These are phyloP conservation scores for Alternaria solani DNA, from an alignment of 2,329 filamentous ascomycete genomes.

Conservation along the genomic window DNA sequence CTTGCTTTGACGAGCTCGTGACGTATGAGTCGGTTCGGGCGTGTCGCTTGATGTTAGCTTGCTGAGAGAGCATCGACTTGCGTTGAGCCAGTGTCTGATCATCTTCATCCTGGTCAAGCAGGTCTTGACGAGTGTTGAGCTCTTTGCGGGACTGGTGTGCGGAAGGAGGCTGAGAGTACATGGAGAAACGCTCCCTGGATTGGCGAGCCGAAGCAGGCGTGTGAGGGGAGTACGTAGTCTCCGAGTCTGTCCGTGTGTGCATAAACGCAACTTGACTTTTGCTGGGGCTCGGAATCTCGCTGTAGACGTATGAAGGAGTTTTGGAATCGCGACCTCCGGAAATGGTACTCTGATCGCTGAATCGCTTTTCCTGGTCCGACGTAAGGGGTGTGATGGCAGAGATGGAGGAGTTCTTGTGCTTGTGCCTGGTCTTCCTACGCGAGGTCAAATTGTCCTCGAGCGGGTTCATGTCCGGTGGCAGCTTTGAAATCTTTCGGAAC, in stretches of 20 bases:
- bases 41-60: constrained; percentile 45
- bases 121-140: constrained; percentile 45
- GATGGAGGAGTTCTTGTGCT: constrained; percentile 72
- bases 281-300: constrained; percentile 43
- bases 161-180: constrained; percentile 48
- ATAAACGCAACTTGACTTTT: constrained; percentile 74
- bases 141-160: constrained; percentile 49
- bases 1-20: constrained; percentile 40
- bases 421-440: constrained; percentile 68
- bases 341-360: constrained; percentile 58
- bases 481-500: constrained; percentile 80
- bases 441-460: constrained; percentile 86
- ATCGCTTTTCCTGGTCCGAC: constrained; percentile 68
- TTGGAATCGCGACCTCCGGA: constrained; percentile 46
- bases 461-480: constrained; percentile 96
- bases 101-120: constrained; percentile 37
- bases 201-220: constrained; percentile 62
- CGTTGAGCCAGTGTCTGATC: constrained; percentile 44
- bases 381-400: constrained; percentile 54
- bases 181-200: constrained; percentile 61
- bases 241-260: constrained; percentile 75
- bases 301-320: constrained; percentile 37
- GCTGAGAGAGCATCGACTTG: constrained; percentile 44
- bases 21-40: constrained; percentile 39
- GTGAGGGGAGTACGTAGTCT: constrained; percentile 60